Evolutionary conservation across 2,329 filamentous ascomycete genomes (phyloP), one percentile per base, ranked within the genome.

Genomic region (Triangularia setosa): DNA sequence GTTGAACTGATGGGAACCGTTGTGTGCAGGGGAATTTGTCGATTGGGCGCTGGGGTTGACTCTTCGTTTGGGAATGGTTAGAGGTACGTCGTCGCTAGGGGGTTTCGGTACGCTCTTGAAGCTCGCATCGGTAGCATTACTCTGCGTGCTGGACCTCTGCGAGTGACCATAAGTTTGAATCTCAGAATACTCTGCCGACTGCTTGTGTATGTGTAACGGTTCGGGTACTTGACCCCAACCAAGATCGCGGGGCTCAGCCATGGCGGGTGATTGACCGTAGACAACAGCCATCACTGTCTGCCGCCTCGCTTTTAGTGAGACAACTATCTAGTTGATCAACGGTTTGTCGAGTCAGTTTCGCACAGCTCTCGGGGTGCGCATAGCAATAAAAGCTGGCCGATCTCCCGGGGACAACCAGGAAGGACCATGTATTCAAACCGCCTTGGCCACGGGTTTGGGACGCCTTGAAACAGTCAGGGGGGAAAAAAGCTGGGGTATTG

Each of bases 151-250:
- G 53, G 48, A 62, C 30, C 53, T 58, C 6, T 62, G 60, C 8
- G 30, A 63, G 65, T 12, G 53, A 25, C 14, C 28, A 18, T 24
- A 48, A 4, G n/a, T 33, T 27, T 23, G 24, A n/a, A 12, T 58
- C 28, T 18, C 28, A 4, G 16, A 18, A 27, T 28, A 48, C 67
- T 68, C 74, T 12, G 61, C 64, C 14, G 62, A 53, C 62, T 75
- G 74, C 71, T 84, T 86, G 70, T 80, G 72, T 70, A 86, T 82
- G 48, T 81, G 79, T 33, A 86, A 72, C 11, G 84, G 84, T 30
- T 76, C 76, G 18, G 82, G 70, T 48, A 71, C 71, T 23, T 66
- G 65, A 24, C 58, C 61, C 44, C 61, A 62, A 11, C 59, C 30
- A 9, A 54, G 8, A 52, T 18, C 21, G 27, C 21, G 8, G n/a